A percentile compares a stretch with the other conserved stretches of the same genome.
These are phyloP conservation scores for Aspergillus luchuensis DNA, from an alignment of 2,329 filamentous ascomycete species.

Conservation along the genomic window DNA sequence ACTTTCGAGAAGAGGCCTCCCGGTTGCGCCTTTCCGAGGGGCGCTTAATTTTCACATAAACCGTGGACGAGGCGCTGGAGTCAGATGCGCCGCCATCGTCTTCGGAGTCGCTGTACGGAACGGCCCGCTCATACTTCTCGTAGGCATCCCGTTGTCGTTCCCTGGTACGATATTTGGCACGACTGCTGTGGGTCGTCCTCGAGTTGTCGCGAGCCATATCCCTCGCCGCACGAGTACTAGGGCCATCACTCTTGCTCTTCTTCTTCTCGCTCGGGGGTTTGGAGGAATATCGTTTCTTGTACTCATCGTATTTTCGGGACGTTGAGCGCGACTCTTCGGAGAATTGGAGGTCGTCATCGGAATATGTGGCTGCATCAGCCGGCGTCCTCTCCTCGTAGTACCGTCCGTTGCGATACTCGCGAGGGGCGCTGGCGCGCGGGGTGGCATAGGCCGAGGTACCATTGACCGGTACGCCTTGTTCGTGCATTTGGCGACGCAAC, in stretches of 20 bases:
- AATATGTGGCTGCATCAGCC: constrained; percentile 32
- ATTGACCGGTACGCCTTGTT: constrained; percentile 42
- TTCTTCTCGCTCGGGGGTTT: constrained; percentile 43
- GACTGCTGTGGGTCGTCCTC: constrained; percentile 36
- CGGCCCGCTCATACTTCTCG: constrained; percentile 40
- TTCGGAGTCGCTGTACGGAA: constrained; percentile 34
- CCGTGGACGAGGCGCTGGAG: constrained; percentile 26
- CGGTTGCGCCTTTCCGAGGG: constrained; percentile 27
- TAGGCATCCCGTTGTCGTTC: constrained; percentile 45
- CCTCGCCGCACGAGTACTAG: constrained; percentile 33
- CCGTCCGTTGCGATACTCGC: constrained; percentile 46
- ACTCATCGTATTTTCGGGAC: constrained; percentile 45
- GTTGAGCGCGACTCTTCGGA: constrained; percentile 41
- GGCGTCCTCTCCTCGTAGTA: constrained; percentile 49
- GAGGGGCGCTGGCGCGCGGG: constrained; percentile 18
- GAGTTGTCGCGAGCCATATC: constrained; percentile 35
- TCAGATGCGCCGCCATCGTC: constrained; percentile 37
- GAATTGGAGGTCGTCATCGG: constrained; percentile 42
- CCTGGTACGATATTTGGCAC: constrained; percentile 45
- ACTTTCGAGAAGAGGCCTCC: constrained; percentile 26
- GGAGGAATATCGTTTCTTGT: constrained; percentile 36
- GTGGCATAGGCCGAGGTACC: constrained; percentile 21
- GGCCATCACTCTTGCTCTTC: constrained; percentile 34
- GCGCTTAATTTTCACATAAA: constrained; percentile 25
- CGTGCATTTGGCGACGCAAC: constrained; percentile 59